These are phyloP conservation scores for Fusarium nurragi DNA, from an alignment of 2,329 filamentous ascomycete species.

Conservation along the genomic window DNA sequence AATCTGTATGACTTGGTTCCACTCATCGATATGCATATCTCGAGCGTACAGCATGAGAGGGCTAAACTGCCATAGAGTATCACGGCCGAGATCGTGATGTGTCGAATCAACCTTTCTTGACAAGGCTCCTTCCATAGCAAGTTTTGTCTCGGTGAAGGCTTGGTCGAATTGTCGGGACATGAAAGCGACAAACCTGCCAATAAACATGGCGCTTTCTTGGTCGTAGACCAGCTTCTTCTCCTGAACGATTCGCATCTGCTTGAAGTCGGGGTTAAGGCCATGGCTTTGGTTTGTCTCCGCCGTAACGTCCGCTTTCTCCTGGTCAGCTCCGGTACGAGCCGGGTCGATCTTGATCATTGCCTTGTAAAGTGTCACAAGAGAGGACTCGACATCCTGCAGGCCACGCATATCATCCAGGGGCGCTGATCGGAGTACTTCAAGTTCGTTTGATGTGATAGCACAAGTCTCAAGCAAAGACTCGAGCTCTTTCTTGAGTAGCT, in stretches of 20 bases:
- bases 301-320: slow-evolving; percentile 59
- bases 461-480: slow-evolving; percentile 90
- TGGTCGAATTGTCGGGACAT: slow-evolving; percentile 83
- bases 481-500: slow-evolving; percentile 88
- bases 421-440: slow-evolving; percentile 77
- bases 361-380: slow-evolving; percentile 85
- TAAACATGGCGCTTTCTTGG: slow-evolving; percentile 77
- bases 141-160: slow-evolving; percentile 75
- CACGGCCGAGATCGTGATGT: slow-evolving; percentile 76
- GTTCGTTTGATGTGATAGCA: slow-evolving; percentile 79
- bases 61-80: slow-evolving; percentile 85
- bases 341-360: slow-evolving; percentile 95
- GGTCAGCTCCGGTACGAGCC: slow-evolving; percentile 67
- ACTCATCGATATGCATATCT: slow-evolving; percentile 83
- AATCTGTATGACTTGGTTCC: slow-evolving; percentile 79
- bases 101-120: slow-evolving; percentile 74
- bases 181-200: slow-evolving; percentile 81
- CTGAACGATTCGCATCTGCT: slow-evolving; percentile 91
- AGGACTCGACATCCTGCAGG: slow-evolving; percentile 78
- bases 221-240: slow-evolving; percentile 94
- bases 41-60: slow-evolving; percentile 88
- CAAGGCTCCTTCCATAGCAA: slow-evolving; percentile 68
- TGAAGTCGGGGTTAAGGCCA: slow-evolving; percentile 76
- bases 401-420: slow-evolving; percentile 77
- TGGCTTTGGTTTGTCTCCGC: slow-evolving; percentile 54